Percentiles rank a stretch among this genome's conserved stretches.
These are phyloP conservation scores for Aspergillus pseudoglaucus DNA, from an alignment of 2,329 filamentous ascomycete species.

Conservation along the genomic window DNA sequence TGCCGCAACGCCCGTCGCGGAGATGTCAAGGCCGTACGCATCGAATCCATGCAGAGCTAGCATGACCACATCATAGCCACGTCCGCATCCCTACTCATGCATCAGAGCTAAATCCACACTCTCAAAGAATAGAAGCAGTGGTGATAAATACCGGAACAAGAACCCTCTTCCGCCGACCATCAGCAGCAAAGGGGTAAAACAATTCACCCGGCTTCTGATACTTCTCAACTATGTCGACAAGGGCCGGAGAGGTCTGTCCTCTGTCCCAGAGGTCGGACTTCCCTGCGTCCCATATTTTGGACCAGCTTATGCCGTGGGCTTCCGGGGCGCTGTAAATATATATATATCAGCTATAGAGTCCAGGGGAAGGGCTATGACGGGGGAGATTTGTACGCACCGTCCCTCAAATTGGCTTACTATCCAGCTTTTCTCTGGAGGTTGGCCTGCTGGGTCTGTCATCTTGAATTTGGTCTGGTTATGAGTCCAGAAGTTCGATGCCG, in stretches of 20 bases:
- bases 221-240: slow-evolving; percentile 23
- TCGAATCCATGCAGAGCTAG: slow-evolving; percentile 27
- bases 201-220: slow-evolving; percentile 9
- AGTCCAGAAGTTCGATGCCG: no score
- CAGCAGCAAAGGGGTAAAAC: slow-evolving; percentile 10
- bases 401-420: not conserved
- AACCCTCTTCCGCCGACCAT: slow-evolving; percentile 18
- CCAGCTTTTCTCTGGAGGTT: not conserved
- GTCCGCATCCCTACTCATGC: slow-evolving; percentile 26
- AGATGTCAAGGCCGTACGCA: slow-evolving; percentile 25
- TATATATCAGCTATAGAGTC: not conserved
- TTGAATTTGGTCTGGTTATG: no score
- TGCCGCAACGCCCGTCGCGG: slow-evolving; percentile 15
- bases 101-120: not conserved
- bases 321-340: not conserved
- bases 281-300: slow-evolving; percentile 18
- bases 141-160: slow-evolving; percentile 21
- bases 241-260: slow-evolving; percentile 22
- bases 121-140: not conserved
- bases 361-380: not conserved
- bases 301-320: slow-evolving; percentile 18
- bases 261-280: slow-evolving; percentile 26
- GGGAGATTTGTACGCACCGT: not conserved
- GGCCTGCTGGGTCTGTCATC: not conserved
- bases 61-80: slow-evolving; percentile 28